Evolutionary conservation across 2,329 filamentous ascomycete genomes (phyloP).

Genomic region (Shiraia sp.): DNA sequence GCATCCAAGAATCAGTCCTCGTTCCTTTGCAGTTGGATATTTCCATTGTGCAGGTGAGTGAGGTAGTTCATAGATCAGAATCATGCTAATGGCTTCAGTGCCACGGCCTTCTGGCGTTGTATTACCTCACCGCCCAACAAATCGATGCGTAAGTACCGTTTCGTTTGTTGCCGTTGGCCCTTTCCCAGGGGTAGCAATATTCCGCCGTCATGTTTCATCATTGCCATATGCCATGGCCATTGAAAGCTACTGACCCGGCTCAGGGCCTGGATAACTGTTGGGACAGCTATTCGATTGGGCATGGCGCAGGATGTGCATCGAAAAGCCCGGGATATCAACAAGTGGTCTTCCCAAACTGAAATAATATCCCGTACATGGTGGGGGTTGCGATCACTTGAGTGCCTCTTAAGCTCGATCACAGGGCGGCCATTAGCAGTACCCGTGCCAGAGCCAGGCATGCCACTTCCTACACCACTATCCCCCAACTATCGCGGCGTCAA

Average conservation of each 20-base stretch:
- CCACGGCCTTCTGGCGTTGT: constrained; percentile 3
- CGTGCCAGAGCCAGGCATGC: not conserved
- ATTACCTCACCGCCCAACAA: constrained; percentile 3
- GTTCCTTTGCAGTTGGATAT: not conserved
- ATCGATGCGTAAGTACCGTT: not conserved
- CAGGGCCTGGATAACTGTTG: constrained; percentile 5
- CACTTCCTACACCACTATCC: not conserved
- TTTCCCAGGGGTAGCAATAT: no score
- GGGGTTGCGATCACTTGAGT: constrained; percentile 3
- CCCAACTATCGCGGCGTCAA: not conserved
- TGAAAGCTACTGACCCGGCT: not conserved
- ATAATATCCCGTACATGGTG: constrained; percentile 3
- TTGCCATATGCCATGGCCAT: not conserved
- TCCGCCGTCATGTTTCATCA: no score
- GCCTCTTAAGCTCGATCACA: constrained; percentile 1
- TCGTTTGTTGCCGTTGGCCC: not conserved
- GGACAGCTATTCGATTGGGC: constrained; percentile 1
- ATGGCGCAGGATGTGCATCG: constrained; percentile 1
- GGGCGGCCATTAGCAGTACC: constrained; percentile 2
- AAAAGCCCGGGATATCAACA: not conserved
- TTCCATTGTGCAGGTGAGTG: constrained; percentile 1
- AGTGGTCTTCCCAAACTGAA: not conserved
- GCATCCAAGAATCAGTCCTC: not conserved
- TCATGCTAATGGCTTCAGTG: not conserved
- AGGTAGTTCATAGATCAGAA: not conserved